phyloP scores from a whole-genome alignment of 192 early-diverging fungal species.

The Backusella mclennaniae region DNA sequence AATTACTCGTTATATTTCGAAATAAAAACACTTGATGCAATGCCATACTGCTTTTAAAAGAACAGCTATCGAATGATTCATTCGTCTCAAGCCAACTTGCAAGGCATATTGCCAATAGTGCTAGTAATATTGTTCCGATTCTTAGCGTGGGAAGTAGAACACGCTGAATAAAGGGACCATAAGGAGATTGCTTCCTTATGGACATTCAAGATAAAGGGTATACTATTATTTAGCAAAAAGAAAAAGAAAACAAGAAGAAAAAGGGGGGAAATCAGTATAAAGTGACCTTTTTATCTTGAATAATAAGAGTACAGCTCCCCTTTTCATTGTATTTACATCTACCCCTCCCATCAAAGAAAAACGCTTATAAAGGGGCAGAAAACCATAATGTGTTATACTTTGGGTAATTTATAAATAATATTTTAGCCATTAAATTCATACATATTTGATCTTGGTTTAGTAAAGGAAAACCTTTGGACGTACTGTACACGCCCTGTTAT shows the following conservation, averaged over 20 bases:
- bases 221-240: not conserved
- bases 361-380: not conserved
- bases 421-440: not conserved
- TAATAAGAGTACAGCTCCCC: not conserved
- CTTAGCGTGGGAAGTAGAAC: slow-evolving; percentile 2
- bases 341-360: not conserved
- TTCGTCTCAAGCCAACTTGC: slow-evolving; percentile 11
- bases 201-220: not conserved
- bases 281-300: not conserved
- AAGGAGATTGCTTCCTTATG: slow-evolving; percentile 12
- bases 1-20: slow-evolving; percentile 11
- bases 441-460: no score
- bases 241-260: not conserved
- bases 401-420: not conserved
- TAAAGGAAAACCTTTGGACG: no score
- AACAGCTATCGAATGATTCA: not conserved
- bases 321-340: not conserved
- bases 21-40: slow-evolving; percentile 2
- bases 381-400: not conserved
- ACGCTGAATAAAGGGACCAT: slow-evolving; percentile 5
- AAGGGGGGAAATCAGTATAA: not conserved
- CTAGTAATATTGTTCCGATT: not conserved
- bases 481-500: no score
- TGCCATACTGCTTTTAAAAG: slow-evolving; percentile 10
- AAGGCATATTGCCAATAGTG: slow-evolving; percentile 3